A percentile compares a stretch with the other conserved stretches of the same genome.
Conservation (phyloP, 2,329 filamentous ascomycete species). For the Hypoxylon sp. region DNA sequence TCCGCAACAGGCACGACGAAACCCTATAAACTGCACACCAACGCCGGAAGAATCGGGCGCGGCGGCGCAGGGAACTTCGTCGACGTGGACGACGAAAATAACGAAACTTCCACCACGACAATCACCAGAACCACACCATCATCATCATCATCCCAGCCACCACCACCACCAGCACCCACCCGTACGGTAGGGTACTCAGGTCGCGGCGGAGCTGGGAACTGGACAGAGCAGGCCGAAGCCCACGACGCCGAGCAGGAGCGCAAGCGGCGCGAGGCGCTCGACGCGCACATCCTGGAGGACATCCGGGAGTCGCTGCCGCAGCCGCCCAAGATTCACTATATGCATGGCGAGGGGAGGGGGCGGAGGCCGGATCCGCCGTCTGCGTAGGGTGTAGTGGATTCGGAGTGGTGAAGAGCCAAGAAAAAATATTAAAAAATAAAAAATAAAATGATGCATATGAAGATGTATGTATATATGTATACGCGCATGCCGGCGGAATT, state of each 20-base stretch:
- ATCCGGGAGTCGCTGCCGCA: conserved; percentile 42
- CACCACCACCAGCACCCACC: conserved; percentile 16
- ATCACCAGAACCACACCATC: conserved; percentile 21
- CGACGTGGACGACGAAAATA: conserved; percentile 47
- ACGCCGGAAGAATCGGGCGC: conserved; percentile 59
- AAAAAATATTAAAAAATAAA: too few species aligned
- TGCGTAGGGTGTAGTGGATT: not conserved
- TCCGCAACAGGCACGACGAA: conserved; percentile 35
- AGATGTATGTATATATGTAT: too few species aligned
- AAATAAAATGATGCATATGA: too few species aligned
- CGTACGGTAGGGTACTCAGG: conserved; percentile 48
- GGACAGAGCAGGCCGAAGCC: conserved; percentile 44
- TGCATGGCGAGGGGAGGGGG: conserved; percentile 40
- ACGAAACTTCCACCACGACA: conserved; percentile 13
- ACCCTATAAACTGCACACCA: conserved; percentile 24
- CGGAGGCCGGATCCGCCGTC: conserved; percentile 28
- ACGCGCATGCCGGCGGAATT: too few species aligned
- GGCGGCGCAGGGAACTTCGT: conserved; percentile 71
- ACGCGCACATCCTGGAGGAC: conserved; percentile 42
- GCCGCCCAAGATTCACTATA: conserved; percentile 42
- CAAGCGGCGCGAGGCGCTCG: conserved; percentile 42
- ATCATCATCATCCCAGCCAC: not conserved
- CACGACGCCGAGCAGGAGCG: conserved; percentile 41
- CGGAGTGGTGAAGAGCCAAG: too few species aligned
- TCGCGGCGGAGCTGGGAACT: conserved; percentile 68